Evolutionary conservation across 768 basidiomycete genomes (phyloP).

Genomic region (Hydnum rufescens): DNA sequence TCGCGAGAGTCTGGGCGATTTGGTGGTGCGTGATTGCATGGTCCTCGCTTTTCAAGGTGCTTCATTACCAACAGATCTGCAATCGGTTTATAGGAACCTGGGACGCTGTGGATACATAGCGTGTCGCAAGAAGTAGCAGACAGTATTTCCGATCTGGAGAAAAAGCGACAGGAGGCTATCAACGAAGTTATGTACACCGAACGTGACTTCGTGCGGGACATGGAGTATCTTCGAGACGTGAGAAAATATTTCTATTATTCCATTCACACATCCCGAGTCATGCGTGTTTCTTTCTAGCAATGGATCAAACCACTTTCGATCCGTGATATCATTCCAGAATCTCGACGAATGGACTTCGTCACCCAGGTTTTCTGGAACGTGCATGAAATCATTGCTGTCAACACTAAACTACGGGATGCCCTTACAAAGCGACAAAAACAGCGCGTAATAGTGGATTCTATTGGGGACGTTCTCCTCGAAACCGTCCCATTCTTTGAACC

Average conservation of each 20-base stretch:
- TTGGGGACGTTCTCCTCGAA: conserved; percentile 83
- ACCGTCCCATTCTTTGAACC: conserved; percentile 73
- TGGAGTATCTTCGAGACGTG: conserved; percentile 95
- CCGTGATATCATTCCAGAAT: conserved; percentile 51
- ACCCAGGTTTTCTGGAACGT: conserved; percentile 98
- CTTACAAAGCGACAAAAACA: conserved; percentile 90
- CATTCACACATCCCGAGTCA: not conserved
- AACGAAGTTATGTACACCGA: conserved; percentile 92
- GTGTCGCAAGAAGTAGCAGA: conserved; percentile 89
- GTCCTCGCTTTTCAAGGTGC: conserved; percentile 1
- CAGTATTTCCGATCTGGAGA: conserved; percentile 81
- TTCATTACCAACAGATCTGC: not conserved
- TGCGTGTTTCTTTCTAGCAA: conserved; percentile 30
- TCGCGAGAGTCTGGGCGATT: conserved; percentile 59
- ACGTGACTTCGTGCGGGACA: conserved; percentile 90
- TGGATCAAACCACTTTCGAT: conserved; percentile 82
- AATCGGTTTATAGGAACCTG: conserved; percentile 38
- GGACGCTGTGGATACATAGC: conserved; percentile 87
- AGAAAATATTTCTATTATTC: conserved; percentile 14
- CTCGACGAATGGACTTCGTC: conserved; percentile 66
- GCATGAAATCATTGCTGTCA: conserved; percentile 80
- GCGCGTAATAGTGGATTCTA: conserved; percentile 77
- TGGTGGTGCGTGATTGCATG: conserved; percentile 30
- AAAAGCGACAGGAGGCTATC: conserved; percentile 92
- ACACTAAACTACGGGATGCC: conserved; percentile 77